Conservation (phyloP, 352 stramenopile species). For the Thalassiosira hispida region DNA sequence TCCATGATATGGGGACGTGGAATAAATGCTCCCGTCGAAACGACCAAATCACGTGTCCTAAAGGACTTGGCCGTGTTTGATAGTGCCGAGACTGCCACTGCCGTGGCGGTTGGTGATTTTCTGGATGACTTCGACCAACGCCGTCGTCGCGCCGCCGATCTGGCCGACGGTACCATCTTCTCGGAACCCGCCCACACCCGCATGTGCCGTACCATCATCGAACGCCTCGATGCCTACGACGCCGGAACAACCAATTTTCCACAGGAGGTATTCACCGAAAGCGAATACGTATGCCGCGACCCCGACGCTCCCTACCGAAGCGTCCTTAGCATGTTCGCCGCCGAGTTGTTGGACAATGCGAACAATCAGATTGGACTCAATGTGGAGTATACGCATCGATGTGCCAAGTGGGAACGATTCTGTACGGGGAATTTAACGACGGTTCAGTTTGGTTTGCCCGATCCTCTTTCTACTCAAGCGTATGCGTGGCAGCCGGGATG, state of each 20-base stretch:
- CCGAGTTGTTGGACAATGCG: constrained; percentile 24
- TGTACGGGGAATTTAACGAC: constrained; percentile 52
- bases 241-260: constrained; percentile 31
- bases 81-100: background rate
- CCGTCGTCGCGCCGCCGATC: constrained; percentile 33
- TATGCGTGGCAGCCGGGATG: constrained; percentile 37
- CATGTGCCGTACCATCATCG: constrained; percentile 43
- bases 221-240: constrained; percentile 35
- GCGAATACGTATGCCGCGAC: constrained; percentile 51
- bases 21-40: background rate
- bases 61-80: background rate
- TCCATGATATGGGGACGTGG: background rate
- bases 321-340: constrained; percentile 51
- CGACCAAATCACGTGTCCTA: background rate
- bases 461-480: constrained; percentile 33
- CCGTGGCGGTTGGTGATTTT: background rate
- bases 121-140: constrained; percentile 50
- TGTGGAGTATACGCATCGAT: constrained; percentile 49
- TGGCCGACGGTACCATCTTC: constrained; percentile 41
- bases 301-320: constrained; percentile 36
- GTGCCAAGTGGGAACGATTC: constrained; percentile 49
- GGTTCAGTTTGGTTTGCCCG: constrained; percentile 45
- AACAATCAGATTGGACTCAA: constrained; percentile 36
- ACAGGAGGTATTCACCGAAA: constrained; percentile 39
- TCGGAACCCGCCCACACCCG: constrained; percentile 40